Base-by-base conservation (phyloP, 1,284 basidiomycete genomes). In the Tranzscheliella williamsii region DNA sequence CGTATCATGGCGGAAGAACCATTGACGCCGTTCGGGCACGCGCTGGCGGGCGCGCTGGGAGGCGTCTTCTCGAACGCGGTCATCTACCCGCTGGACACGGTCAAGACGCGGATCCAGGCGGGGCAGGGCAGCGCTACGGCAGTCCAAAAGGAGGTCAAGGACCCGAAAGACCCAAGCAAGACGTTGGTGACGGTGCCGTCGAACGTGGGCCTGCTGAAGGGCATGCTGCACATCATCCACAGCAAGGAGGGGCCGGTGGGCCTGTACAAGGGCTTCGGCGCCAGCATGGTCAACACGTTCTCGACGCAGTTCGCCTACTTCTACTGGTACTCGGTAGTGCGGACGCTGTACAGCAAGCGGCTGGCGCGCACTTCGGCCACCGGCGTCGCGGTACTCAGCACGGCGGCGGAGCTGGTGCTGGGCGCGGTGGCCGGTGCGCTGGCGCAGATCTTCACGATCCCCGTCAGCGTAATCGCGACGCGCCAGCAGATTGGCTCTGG, bases 221-320 rank as follows among this genome's bases (percentile, higher is more conserved):
- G 71, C 23, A 57, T 77, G 24, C 32, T 77, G n/a, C 54, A 49
- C 20, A 73, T 77, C 38, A 64, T 65, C 23, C 34, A 44, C 17
- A 65, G 63, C 46, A 72, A 73, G 39, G 70, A 70, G 34, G 75
- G 75, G 18, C 41, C 55, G 18, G n/a, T 27, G 7, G 93, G 91
- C 0, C 86, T 88, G 74, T 99, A 96, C 81, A 86, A 87, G 53
- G 95, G 95, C 4, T 98, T 97, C 76, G 83, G 85, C 29, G 95
- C 95, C n/a, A 96, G 89, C 51, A 97, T 98, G 93, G 82, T 97
- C 68, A 97, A 96, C 79, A 94, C 91, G 1, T 98, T 98, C 79
- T 92, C 86, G 89, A 80, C 73, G 65, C 94, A 95, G 84, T 96
- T 94, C 75, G 93, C 95, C 17, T 99, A 98, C 82, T 99, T 98